phyloP scores from a whole-genome alignment of 2,329 filamentous ascomycete genomes.

The Daldinia sp. region DNA sequence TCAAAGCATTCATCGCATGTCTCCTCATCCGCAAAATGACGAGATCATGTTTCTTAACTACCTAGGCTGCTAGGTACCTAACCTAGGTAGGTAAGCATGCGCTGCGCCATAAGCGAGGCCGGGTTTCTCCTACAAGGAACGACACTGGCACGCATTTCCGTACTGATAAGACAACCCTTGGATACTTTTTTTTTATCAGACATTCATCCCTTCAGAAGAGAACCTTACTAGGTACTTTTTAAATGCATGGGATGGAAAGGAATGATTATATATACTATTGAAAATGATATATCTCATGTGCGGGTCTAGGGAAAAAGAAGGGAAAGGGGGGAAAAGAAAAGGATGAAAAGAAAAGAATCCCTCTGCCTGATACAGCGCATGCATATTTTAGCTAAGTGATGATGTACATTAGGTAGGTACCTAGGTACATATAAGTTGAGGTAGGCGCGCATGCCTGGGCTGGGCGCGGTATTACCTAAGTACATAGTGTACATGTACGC shows the following conservation, averaged over 20 bases:
- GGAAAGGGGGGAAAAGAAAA: not conserved
- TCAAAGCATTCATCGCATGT: too few relatives aligned
- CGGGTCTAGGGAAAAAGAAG: not conserved
- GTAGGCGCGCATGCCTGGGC: too few relatives aligned
- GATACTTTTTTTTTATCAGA: not conserved
- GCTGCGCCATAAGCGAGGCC: conserved; percentile 1
- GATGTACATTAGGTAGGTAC: not conserved
- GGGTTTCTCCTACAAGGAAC: conserved; percentile 13
- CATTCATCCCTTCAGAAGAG: not conserved
- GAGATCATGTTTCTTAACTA: not conserved
- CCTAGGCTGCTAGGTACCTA: not conserved
- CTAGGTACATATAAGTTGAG: not conserved
- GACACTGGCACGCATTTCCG: not conserved
- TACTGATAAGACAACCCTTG: not conserved
- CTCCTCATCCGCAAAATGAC: not conserved
- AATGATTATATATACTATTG: not conserved
- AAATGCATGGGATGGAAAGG: not conserved
- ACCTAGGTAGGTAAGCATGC: not conserved
- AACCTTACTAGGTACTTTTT: not conserved
- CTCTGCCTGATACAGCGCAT: not conserved
- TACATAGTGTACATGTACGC: not conserved
- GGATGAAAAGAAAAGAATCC: not conserved
- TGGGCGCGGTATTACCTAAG: too few relatives aligned
- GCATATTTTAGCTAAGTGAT: not conserved
- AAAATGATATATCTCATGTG: not conserved